Base-by-base conservation (phyloP, 2,329 filamentous ascomycete genomes). In the Calonectria pteridis region DNA sequence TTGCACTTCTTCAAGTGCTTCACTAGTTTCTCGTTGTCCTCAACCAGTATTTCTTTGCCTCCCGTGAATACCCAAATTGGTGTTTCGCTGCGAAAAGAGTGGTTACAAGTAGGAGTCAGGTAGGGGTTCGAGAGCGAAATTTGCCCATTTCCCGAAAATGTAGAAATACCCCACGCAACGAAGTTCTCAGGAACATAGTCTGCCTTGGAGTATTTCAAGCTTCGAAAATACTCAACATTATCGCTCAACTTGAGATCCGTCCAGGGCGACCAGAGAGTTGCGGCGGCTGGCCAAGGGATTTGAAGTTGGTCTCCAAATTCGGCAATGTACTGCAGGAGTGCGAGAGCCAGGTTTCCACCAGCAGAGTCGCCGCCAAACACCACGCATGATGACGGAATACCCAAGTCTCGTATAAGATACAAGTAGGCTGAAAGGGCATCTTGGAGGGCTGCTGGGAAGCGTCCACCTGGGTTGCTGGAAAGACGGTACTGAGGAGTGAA, bases 181-280 rank as follows among this genome's bases (percentile, higher is more conserved):
- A 40, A 58, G 23, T n/a, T 59, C 37, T 11, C 14, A 7, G 26
- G 26, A 26, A 59, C 35, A 26, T 62, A 62, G 23, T 62, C 55
- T 9, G 14, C 33, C 9, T 62, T 23, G 31, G 40, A 40, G 35
- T 40, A 28, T 20, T 20, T 28, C 14, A 62, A 26, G 35, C 14
- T 26, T 10, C n/a, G 16, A 33, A 59, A 46, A 18, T 29, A 29
- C 14, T 33, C 6, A 23, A 13, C 0, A 14, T 43, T 18, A 5
- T 11, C 33, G 6, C 35, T 26, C 16, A 18, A 5, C 4, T 29
- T 18, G 3, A 68, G 18, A 13, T 68, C 37, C 20, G 35, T 20
- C 66, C 66, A 68, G n/a, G 66, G 66, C 33, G 66, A 68, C 66
- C 66, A 68, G 5, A 68, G 26, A 14, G 37, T 31, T 9, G 29